A percentile compares a stretch with the other conserved stretches of the same genome.
Evolutionary conservation across 2,329 filamentous ascomycete genomes (phyloP).

Genomic region (Aspergillus sergii): DNA sequence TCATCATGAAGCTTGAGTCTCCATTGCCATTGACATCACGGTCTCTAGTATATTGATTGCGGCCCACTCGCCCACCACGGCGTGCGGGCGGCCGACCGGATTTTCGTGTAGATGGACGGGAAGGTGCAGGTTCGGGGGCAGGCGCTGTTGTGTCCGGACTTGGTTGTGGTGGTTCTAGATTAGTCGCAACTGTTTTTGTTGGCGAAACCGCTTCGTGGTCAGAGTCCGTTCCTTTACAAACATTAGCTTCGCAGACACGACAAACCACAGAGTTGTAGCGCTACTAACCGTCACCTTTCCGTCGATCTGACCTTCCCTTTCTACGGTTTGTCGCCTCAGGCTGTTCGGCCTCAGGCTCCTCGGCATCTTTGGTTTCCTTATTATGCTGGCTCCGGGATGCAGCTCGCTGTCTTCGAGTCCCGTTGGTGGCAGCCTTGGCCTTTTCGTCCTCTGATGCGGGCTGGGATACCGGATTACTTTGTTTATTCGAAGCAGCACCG

Average conservation of each 20-base stretch:
- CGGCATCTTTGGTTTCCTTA: constrained; percentile 49
- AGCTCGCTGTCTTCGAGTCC: constrained; percentile 62
- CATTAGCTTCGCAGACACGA: constrained; percentile 32
- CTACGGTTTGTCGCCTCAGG: constrained; percentile 76
- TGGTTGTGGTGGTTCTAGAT: constrained; percentile 44
- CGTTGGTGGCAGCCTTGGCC: constrained; percentile 38
- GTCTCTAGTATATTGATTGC: constrained; percentile 83
- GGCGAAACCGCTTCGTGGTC: constrained; percentile 68
- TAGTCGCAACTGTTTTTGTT: constrained; percentile 44
- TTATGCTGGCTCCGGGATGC: constrained; percentile 57
- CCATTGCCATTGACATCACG: constrained; percentile 63
- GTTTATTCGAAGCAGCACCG: constrained; percentile 55
- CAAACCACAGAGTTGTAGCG: not conserved
- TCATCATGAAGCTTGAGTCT: constrained; percentile 33
- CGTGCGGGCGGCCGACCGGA: constrained; percentile 66
- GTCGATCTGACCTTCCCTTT: constrained; percentile 78
- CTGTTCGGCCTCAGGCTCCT: constrained; percentile 72
- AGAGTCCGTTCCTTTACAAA: constrained; percentile 59
- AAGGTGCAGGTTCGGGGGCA: constrained; percentile 37
- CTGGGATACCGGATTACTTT: constrained; percentile 47
- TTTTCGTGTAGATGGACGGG: constrained; percentile 58
- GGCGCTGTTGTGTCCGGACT: constrained; percentile 46
- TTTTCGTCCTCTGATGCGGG: constrained; percentile 68
- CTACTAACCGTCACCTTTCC: constrained; percentile 73
- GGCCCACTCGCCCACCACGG: constrained; percentile 64